phyloP scores from a whole-genome alignment of 768 basidiomycete species.

The Tylopilus plumbeoviolaceoides region DNA sequence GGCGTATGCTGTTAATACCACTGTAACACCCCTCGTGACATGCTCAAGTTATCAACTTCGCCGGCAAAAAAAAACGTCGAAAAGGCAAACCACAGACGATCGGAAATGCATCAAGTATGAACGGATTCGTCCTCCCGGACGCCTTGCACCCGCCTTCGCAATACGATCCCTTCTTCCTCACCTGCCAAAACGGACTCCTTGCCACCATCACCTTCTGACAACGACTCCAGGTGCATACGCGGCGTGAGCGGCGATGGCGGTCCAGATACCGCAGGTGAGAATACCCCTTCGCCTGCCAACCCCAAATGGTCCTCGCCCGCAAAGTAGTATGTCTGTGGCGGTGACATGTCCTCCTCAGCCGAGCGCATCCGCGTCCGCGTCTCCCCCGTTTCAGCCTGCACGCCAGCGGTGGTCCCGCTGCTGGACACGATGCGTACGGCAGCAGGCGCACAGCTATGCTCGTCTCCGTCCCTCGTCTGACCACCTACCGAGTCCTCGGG shows the following conservation, averaged over 20 bases:
- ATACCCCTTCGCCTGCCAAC: slow-evolving; percentile 67
- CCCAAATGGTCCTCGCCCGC: slow-evolving; percentile 46
- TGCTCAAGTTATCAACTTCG: background rate
- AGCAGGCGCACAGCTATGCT: background rate
- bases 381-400: background rate
- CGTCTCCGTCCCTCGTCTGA: background rate
- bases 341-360: background rate
- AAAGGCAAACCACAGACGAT: background rate
- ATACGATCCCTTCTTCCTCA: slow-evolving; percentile 10
- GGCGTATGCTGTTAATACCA: slow-evolving; percentile 14
- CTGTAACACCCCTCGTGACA: slow-evolving; percentile 9
- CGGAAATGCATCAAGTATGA: slow-evolving; percentile 5
- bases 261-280: slow-evolving; percentile 66
- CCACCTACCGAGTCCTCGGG: slow-evolving; percentile 12
- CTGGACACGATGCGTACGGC: background rate
- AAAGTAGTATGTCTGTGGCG: slow-evolving; percentile 46
- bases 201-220: slow-evolving; percentile 5
- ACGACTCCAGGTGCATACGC: slow-evolving; percentile 29
- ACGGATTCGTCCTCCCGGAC: background rate
- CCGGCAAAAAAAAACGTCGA: background rate
- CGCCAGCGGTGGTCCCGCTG: background rate
- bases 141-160: slow-evolving; percentile 22
- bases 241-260: slow-evolving; percentile 62
- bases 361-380: background rate
- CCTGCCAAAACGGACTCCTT: background rate